Percentiles rank a stretch among this genome's conserved stretches.
Conservation (phyloP, 2,329 filamentous ascomycete genomes). For the Trichocomaceae sp. region DNA sequence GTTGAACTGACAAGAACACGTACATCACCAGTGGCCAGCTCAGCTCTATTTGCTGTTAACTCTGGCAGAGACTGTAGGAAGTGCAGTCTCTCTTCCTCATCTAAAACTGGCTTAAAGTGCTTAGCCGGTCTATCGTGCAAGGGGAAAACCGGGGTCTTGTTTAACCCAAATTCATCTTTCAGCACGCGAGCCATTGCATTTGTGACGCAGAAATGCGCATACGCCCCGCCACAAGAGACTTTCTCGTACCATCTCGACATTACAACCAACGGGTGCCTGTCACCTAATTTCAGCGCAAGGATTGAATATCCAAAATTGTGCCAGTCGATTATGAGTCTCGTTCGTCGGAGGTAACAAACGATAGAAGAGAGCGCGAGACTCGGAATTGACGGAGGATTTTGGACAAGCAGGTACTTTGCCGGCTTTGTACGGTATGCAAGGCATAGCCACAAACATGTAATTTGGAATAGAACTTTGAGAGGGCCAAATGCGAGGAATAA, state of each 20-base stretch:
- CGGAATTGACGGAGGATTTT: slow-evolving; percentile 94
- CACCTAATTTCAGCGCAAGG: slow-evolving; percentile 60
- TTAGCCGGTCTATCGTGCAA: slow-evolving; percentile 80
- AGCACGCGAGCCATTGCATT: slow-evolving; percentile 78
- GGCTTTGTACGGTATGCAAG: slow-evolving; percentile 70
- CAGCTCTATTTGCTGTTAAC: slow-evolving; percentile 53
- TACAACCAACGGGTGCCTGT: slow-evolving; percentile 65
- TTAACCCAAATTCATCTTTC: slow-evolving; percentile 57
- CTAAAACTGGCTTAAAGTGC: slow-evolving; percentile 67
- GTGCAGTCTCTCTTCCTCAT: slow-evolving; percentile 42
- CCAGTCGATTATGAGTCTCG: slow-evolving; percentile 86
- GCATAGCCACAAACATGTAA: slow-evolving; percentile 61
- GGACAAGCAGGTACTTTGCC: slow-evolving; percentile 77
- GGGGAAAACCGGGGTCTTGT: slow-evolving; percentile 56
- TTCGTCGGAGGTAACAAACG: slow-evolving; percentile 69
- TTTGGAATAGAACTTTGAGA: slow-evolving; percentile 79
- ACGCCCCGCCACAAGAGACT: slow-evolving; percentile 60
- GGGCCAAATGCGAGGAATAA: slow-evolving; percentile 74
- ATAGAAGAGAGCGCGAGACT: slow-evolving; percentile 71
- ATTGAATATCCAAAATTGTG: slow-evolving; percentile 98
- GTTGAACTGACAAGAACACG: slow-evolving; percentile 84
- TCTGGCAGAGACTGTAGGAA: slow-evolving; percentile 63
- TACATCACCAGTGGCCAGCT: slow-evolving; percentile 53
- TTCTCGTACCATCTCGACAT: slow-evolving; percentile 74
- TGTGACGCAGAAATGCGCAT: slow-evolving; percentile 79